Evolutionary conservation across 1,139 yeast species (phyloP).

Genomic region (Taiozyma sp.): DNA sequence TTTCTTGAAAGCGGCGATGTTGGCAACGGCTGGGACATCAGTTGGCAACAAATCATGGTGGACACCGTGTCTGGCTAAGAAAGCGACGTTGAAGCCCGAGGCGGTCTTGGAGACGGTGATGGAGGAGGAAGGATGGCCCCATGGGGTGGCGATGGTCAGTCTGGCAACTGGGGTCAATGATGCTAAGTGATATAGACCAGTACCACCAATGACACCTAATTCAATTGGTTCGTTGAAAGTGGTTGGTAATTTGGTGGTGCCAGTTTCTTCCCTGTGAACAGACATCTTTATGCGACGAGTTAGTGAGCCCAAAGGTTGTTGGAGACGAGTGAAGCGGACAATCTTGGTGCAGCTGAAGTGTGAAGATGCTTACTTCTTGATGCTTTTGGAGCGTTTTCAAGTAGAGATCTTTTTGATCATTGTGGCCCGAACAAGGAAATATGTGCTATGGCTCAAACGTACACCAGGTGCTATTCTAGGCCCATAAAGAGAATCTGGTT

Average conservation of each 20-base stretch:
- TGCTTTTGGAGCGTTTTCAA: background rate
- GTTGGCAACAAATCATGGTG: slow-evolving; percentile 88
- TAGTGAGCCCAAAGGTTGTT: background rate
- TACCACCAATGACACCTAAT: slow-evolving; percentile 93
- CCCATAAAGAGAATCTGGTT: too few relatives aligned
- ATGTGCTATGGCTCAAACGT: too few relatives aligned
- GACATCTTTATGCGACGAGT: slow-evolving; percentile 15
- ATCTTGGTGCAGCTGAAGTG: background rate
- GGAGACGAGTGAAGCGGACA: slow-evolving; percentile 2
- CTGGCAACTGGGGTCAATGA: slow-evolving; percentile 83
- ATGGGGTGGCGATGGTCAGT: slow-evolving; percentile 79
- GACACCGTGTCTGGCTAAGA: slow-evolving; percentile 90
- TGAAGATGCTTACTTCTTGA: background rate
- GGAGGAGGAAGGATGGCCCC: slow-evolving; percentile 96
- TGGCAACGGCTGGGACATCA: slow-evolving; percentile 90
- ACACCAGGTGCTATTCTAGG: too few relatives aligned
- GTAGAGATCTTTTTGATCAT: background rate
- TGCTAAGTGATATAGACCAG: slow-evolving; percentile 90
- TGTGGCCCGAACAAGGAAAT: background rate
- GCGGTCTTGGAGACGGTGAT: slow-evolving; percentile 79
- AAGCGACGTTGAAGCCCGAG: slow-evolving; percentile 84
- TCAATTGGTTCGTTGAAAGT: slow-evolving; percentile 54
- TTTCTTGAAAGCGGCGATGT: slow-evolving; percentile 89
- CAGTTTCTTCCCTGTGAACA: slow-evolving; percentile 17
- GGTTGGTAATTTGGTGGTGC: slow-evolving; percentile 24